phyloP scores from a whole-genome alignment of 2,329 filamentous ascomycete genomes.

The Cercospora sesami region DNA sequence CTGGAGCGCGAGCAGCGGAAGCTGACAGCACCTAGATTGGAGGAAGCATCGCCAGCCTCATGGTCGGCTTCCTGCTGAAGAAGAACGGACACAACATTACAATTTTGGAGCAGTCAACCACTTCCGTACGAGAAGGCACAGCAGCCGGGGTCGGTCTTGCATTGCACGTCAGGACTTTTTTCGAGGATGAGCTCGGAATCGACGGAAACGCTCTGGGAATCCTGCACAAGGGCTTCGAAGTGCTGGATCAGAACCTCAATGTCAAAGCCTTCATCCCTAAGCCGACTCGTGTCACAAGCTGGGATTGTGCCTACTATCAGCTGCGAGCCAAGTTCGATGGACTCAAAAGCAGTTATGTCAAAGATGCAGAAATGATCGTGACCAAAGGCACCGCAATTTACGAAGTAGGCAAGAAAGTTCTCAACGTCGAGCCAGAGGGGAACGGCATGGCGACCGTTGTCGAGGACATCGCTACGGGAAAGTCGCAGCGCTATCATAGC shows the following conservation, averaged over 20 bases:
- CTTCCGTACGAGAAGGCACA: constrained; percentile 26
- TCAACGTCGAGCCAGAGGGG: constrained; percentile 12
- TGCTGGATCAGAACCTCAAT: constrained; percentile 22
- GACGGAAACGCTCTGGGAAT: constrained; percentile 19
- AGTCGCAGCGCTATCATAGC: constrained; percentile 12
- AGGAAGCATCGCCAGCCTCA: constrained; percentile 47
- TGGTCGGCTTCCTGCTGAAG: constrained; percentile 45
- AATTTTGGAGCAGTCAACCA: constrained; percentile 35
- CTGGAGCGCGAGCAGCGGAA: not conserved
- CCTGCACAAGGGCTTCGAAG: constrained; percentile 13
- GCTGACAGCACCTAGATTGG: constrained; percentile 36
- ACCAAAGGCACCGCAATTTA: constrained; percentile 12
- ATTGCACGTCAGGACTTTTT: constrained; percentile 22
- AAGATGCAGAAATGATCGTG: constrained; percentile 13
- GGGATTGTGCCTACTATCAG: constrained; percentile 27
- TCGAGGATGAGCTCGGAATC: constrained; percentile 26
- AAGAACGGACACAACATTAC: constrained; percentile 46
- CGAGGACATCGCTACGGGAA: constrained; percentile 14
- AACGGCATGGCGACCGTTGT: constrained; percentile 13
- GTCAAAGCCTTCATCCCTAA: constrained; percentile 8
- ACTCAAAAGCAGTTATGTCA: constrained; percentile 19
- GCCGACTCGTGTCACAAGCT: constrained; percentile 19
- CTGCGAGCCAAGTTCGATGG: constrained; percentile 28
- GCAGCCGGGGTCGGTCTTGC: constrained; percentile 28
- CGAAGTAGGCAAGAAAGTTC: constrained; percentile 19